Evolutionary conservation across 768 basidiomycete species (phyloP), one percentile per base, ranked within the genome.

Genomic region (Lenzites betulinus): DNA sequence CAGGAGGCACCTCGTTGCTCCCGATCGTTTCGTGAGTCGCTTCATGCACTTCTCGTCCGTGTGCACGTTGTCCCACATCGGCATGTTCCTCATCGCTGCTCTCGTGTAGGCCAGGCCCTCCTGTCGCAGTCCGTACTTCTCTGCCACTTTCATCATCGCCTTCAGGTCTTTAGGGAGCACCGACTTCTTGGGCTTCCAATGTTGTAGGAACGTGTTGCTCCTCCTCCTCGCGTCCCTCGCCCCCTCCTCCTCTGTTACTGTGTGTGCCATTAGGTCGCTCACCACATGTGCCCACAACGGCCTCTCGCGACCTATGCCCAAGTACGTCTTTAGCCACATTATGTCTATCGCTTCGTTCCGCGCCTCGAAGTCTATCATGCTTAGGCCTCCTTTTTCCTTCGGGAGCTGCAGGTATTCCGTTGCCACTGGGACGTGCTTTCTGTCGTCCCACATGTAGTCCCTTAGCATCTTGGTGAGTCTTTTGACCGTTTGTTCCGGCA

Each of bases 301-400:
- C 3, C 52, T 8, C 7, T 5, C 18, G 8, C 20, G n/a, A 6
- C 20, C 41, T 11, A 54, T 39, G 38, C 11, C 1, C 11, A 59
- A 38, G 48, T 59, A 64, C 9, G 36, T 2, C 13, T 33, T 30
- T 1, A 68, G 30, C 65, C 66, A 67, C 1, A 58, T 69, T 0
- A 60, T 12, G 3, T 54, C 39, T 0, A 66, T 64, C 1, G 64
- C 67, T 38, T 66, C 54, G 22, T 67, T 56, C 51, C 60, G 35
- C 39, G 38, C 8, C 2, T 18, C 26, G 23, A 20, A 18, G n/a
- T 51, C 50, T 2, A 51, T 30, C 7, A 51, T 22, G 12, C 18
- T n/a, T 2, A 35, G 20, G 5, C 50, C 50, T 25, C 50, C 50
- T 6, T n/a, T 3, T 12, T n/a, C 22, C 7, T 7, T 3, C 13